Conservation (phyloP, 257 asterid species). For the Mentha longifolia region DNA sequence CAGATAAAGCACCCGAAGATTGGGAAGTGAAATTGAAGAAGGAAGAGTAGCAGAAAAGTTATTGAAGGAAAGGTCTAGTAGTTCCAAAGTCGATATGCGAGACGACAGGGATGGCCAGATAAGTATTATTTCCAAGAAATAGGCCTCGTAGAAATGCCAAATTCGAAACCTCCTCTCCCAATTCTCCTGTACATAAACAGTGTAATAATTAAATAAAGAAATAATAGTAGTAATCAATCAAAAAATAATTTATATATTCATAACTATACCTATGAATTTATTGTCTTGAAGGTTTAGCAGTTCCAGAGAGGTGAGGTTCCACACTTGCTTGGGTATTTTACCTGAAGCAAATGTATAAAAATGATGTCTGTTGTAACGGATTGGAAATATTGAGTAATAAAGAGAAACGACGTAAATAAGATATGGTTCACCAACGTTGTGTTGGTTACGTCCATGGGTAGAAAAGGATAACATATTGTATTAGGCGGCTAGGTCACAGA, state of each 20-base stretch:
- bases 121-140: not conserved
- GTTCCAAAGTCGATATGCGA: not conserved
- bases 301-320: not conserved
- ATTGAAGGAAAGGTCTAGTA: not conserved
- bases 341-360: not conserved
- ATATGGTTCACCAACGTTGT: no score
- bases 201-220: not conserved
- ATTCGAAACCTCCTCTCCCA: not conserved
- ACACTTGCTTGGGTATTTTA: not conserved
- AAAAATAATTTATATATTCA: no score
- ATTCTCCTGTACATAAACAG: not conserved
- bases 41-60: slow-evolving; percentile 13
- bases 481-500: no score
- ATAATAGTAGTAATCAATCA: no score
- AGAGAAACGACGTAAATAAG: no score
- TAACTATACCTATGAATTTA: not conserved
- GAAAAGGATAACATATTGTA: no score
- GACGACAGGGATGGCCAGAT: not conserved
- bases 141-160: not conserved
- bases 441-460: no score
- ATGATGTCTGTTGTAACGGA: no score
- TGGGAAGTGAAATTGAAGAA: slow-evolving; percentile 18
- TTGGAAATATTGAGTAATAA: no score
- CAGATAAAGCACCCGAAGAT: slow-evolving; percentile 30
- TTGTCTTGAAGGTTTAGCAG: not conserved